Evolutionary conservation across 805 yeast genomes (phyloP).

Genomic region (Yamadazyma tumulicola): DNA sequence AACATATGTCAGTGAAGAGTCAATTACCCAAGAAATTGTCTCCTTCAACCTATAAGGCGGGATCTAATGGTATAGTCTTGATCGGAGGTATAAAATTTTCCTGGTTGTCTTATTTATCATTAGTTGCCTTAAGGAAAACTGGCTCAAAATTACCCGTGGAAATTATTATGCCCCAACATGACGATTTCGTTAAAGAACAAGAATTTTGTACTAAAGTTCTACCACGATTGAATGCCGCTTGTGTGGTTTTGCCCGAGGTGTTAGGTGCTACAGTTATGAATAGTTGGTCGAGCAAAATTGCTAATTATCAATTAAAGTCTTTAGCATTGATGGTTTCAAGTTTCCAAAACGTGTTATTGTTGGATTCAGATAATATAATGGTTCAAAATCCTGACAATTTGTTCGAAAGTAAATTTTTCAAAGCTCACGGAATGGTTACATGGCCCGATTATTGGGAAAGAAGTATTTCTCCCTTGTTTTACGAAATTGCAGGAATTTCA

Average conservation of each 20-base stretch:
- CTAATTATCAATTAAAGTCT: slow-evolving; percentile 67
- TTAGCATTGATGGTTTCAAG: slow-evolving; percentile 42
- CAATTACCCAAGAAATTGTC: slow-evolving; percentile 22
- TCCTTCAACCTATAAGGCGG: slow-evolving; percentile 17
- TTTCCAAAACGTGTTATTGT: slow-evolving; percentile 29
- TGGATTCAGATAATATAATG: slow-evolving; percentile 34
- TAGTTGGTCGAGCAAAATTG: slow-evolving; percentile 36
- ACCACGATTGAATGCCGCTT: slow-evolving; percentile 60
- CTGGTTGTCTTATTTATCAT: slow-evolving; percentile 33
- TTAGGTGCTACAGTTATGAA: slow-evolving; percentile 52
- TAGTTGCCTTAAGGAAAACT: slow-evolving; percentile 29
- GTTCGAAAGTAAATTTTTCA: slow-evolving; percentile 26
- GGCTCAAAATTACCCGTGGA: slow-evolving; percentile 40
- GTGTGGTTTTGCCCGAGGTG: slow-evolving; percentile 51
- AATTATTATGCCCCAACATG: slow-evolving; percentile 30
- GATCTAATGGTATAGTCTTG: slow-evolving; percentile 28
- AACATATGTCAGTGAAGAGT: slow-evolving; percentile 19
- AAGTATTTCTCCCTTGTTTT: slow-evolving; percentile 32
- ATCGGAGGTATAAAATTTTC: slow-evolving; percentile 36
- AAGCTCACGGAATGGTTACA: slow-evolving; percentile 31
- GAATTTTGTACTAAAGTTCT: slow-evolving; percentile 55
- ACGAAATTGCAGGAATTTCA: slow-evolving; percentile 29
- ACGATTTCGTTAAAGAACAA: slow-evolving; percentile 29
- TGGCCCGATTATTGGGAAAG: slow-evolving; percentile 46
- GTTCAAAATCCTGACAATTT: slow-evolving; percentile 28